Percentiles rank a stretch among this genome's conserved stretches.
Evolutionary conservation across 805 yeast genomes (phyloP).

Genomic region (Jamesozyma lodderae): DNA sequence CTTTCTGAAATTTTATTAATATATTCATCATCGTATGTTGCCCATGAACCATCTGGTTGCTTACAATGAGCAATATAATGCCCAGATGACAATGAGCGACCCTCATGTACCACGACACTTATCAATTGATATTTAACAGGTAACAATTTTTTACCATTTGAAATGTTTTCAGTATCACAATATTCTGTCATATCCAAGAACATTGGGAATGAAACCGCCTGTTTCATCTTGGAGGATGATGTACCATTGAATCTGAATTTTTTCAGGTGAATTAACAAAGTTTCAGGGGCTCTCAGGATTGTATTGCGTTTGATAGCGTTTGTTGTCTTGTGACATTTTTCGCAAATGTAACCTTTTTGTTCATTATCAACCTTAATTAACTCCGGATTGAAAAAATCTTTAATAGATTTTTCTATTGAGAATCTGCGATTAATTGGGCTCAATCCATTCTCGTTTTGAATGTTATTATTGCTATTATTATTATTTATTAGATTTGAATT

Average conservation of each 20-base stretch:
- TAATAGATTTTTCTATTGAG: constrained; percentile 64
- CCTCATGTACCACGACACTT: constrained; percentile 88
- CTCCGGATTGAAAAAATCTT: constrained; percentile 79
- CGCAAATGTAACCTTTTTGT: constrained; percentile 79
- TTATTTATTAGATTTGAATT: background rate
- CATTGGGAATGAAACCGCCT: constrained; percentile 73
- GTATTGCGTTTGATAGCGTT: constrained; percentile 68
- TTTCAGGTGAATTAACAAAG: constrained; percentile 77
- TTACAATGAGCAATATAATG: constrained; percentile 87
- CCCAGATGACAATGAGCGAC: constrained; percentile 84
- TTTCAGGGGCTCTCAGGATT: constrained; percentile 79
- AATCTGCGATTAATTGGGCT: constrained; percentile 33
- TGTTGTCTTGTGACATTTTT: constrained; percentile 68
- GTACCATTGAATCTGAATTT: constrained; percentile 82
- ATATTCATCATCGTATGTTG: constrained; percentile 88
- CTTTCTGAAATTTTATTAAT: constrained; percentile 64
- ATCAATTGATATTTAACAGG: constrained; percentile 61
- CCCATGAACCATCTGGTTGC: constrained; percentile 91
- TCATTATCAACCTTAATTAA: constrained; percentile 61
- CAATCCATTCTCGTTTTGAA: background rate
- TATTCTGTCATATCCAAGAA: constrained; percentile 64
- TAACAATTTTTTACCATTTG: constrained; percentile 13
- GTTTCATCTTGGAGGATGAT: constrained; percentile 76
- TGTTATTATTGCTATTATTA: background rate
- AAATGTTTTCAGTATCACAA: constrained; percentile 29